Evolutionary conservation across 192 early-diverging fungal genomes (phyloP), one percentile per base, ranked within the genome.

Genomic region (Gamsiella multidivaricata): DNA sequence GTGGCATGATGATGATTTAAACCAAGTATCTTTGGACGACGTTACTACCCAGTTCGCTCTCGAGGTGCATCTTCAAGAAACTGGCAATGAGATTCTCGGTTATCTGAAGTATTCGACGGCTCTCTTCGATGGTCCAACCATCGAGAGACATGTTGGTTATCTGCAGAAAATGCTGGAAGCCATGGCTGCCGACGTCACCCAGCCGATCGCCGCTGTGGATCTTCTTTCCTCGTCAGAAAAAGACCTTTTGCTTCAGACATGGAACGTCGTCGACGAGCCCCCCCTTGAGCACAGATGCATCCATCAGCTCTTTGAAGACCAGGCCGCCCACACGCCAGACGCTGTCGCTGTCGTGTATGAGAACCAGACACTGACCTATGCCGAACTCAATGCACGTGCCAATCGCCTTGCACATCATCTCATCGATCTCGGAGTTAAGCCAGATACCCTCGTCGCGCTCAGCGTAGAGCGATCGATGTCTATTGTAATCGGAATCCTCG

Each of bases 401-500:
- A 37, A 56, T 34, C 9, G 34, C n/a, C 8, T 56, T 39, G 54
- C 54, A 18, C 54, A 56, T 56, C 8, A 37, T 5, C 34, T 56
- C 33, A 37, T 56, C 20, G 10, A 37, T 3, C 14, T 37, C 10
- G 54, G 54, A 8, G 34, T 56, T 20, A 34, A 12, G 20, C 34
- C 32, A 26, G 54, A 37, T 20, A 23, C 14, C 11, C 20, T 34
- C 31, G 54, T 56, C 26, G 54, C 33, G 20, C 25, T 37, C n/a
- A 37, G 32, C 1, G 33, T 56, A n/a, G 17, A 2, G 31, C 32
- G 54, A 10, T 56, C 54, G 5, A 8, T 39, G 0, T 31, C 32
- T 11, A 34, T 56, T 31, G 26, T 37, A 34, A 54, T 80, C 26
- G 59, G 55, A 20, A 42, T 80, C 18, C 25, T 80, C 3, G 79